Conservation (phyloP, 164 flowering plant genomes). For the Litsea cubeba region DNA sequence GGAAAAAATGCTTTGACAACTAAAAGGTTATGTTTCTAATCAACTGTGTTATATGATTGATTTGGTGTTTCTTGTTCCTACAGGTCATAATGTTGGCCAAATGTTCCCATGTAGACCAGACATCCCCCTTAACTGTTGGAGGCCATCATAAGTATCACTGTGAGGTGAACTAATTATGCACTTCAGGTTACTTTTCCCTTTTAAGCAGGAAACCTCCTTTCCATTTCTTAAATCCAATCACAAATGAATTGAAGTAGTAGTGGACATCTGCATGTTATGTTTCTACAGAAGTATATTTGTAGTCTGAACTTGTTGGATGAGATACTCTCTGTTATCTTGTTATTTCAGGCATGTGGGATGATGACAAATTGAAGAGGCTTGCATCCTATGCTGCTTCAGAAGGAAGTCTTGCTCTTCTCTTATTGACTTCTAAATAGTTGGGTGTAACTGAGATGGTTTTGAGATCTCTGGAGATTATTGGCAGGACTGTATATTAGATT, state of each 20-base stretch:
- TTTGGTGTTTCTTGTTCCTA: constrained; percentile 1
- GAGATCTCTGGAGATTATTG: constrained; percentile 25
- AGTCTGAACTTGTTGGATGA: background rate
- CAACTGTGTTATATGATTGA: background rate
- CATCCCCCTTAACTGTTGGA: constrained; percentile 62
- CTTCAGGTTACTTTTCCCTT: background rate
- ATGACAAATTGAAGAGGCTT: constrained; percentile 6
- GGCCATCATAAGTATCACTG: constrained; percentile 44
- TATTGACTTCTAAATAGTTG: background rate
- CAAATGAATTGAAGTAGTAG: background rate
- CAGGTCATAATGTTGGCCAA: constrained; percentile 66
- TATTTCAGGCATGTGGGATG: constrained; percentile 8
- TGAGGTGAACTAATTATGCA: background rate
- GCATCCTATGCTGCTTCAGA: constrained; percentile 8
- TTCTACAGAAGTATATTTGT: background rate
- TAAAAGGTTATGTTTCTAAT: background rate
- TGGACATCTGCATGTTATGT: background rate
- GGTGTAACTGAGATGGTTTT: constrained; percentile 14
- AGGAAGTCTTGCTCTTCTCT: background rate
- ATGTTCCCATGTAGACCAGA: constrained; percentile 67
- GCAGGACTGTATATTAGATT: constrained; percentile 51
- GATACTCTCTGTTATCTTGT: background rate
- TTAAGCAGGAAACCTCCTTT: background rate
- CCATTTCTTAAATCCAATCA: constrained; percentile 9
- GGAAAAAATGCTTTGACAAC: background rate